Percentiles rank a stretch among this genome's conserved stretches.
Evolutionary conservation across 108 stramenopile genomes (phyloP).

Genomic region (Pseudonitzschia multistriata): DNA sequence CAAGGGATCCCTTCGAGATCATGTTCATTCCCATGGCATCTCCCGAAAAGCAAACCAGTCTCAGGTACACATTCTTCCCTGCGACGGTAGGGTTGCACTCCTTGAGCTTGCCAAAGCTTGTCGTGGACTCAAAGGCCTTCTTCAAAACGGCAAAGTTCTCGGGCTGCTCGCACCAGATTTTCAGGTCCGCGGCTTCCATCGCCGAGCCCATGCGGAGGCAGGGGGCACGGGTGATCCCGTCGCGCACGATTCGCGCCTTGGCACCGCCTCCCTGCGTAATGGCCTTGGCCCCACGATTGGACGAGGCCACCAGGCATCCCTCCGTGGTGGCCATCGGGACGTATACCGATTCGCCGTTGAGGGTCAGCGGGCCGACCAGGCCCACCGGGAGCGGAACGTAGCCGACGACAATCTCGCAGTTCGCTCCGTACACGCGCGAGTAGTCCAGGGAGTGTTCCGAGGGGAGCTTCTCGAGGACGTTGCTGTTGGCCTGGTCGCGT

Average conservation of each 20-base stretch:
- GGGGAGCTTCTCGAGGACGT: constrained; percentile 65
- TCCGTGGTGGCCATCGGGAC: constrained; percentile 99
- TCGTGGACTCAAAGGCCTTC: constrained; percentile 96
- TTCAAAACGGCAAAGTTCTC: constrained; percentile 82
- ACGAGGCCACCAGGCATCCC: constrained; percentile 94
- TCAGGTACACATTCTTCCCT: constrained; percentile 92
- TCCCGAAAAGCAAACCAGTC: constrained; percentile 92
- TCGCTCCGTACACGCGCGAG: constrained; percentile 88
- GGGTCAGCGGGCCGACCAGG: constrained; percentile 89
- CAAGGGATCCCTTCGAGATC: constrained; percentile 94
- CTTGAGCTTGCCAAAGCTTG: constrained; percentile 89
- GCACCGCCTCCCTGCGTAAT: constrained; percentile 86
- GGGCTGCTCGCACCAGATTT: constrained; percentile 83
- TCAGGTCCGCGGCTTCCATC: constrained; percentile 87
- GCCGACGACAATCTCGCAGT: constrained; percentile 98
- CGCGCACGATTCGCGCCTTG: constrained; percentile 71
- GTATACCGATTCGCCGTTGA: constrained; percentile 88
- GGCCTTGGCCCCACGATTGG: constrained; percentile 97
- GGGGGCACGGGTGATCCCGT: constrained; percentile 98
- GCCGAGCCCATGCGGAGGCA: constrained; percentile 85
- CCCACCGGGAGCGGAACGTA: constrained; percentile 97
- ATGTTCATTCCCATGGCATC: constrained; percentile 99
- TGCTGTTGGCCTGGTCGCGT: constrained; percentile 5
- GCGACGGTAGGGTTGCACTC: constrained; percentile 84
- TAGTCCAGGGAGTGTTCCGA: constrained; percentile 82